Conservation (phyloP, 192 early-diverging fungal genomes). For the Podila epicladia region DNA sequence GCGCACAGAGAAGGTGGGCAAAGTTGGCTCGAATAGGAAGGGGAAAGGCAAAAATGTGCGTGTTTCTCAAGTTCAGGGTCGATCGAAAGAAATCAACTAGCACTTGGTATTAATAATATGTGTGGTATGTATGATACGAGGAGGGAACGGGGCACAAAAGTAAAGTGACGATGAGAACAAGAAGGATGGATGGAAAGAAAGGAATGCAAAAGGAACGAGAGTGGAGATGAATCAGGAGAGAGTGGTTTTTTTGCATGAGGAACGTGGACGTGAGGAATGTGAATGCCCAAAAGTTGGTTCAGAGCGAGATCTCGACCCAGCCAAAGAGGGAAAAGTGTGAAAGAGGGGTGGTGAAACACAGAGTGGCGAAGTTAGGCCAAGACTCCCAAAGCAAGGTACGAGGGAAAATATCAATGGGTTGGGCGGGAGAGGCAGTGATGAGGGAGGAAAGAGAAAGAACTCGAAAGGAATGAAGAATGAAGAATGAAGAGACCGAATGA, state of each 20-base stretch:
- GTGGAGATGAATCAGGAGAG: not conserved
- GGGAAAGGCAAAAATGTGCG: not conserved
- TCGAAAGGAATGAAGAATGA: not conserved
- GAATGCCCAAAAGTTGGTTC: constrained; percentile 2
- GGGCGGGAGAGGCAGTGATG: too few relatives aligned
- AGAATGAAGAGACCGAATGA: too few relatives aligned
- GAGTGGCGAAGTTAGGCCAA: not conserved
- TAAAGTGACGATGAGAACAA: not conserved
- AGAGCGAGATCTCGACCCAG: not conserved
- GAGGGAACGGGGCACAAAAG: not conserved
- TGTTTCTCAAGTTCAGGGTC: too few relatives aligned
- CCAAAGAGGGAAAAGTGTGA: too few relatives aligned
- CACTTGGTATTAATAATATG: not conserved
- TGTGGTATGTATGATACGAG: not conserved
- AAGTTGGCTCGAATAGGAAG: not conserved
- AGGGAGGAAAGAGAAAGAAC: too few relatives aligned
- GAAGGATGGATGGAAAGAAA: not conserved
- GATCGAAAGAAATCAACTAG: too few relatives aligned
- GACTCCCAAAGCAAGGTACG: too few relatives aligned
- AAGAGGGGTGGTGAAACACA: too few relatives aligned
- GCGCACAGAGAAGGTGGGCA: not conserved
- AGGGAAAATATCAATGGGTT: too few relatives aligned
- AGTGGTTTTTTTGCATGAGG: not conserved
- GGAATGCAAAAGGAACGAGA: not conserved
- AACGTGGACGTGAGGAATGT: not conserved